Conservation (phyloP, 225 moss, liverwort and hornwort genomes). For the Climacium dendroides region DNA sequence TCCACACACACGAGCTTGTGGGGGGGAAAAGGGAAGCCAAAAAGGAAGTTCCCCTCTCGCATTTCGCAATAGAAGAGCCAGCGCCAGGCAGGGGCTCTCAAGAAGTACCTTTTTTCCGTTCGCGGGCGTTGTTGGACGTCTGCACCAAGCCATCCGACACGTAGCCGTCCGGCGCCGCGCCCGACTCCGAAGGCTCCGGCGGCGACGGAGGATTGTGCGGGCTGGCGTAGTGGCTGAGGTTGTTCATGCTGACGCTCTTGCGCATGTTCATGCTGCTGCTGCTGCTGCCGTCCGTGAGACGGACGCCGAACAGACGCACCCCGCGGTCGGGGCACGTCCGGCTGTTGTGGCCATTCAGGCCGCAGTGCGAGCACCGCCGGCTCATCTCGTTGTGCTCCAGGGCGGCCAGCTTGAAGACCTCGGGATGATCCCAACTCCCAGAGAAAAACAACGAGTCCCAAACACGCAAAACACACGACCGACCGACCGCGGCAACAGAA, state of each 20-base stretch:
- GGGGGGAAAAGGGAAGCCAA: not conserved
- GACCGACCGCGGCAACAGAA: not conserved
- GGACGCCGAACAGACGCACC: constrained; percentile 83
- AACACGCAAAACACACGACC: not conserved
- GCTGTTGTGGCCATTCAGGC: constrained; percentile 95
- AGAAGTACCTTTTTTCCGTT: constrained; percentile 78
- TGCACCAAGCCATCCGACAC: constrained; percentile 97
- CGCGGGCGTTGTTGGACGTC: constrained; percentile 91
- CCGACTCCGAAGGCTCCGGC: constrained; percentile 81
- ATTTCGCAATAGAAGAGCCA: not conserved
- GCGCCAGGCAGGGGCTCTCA: not conserved
- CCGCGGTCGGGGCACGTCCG: constrained; percentile 98
- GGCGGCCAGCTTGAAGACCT: constrained; percentile 36
- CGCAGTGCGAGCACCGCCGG: constrained; percentile 97
- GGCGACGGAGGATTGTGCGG: constrained; percentile 67
- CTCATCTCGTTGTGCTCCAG: constrained; percentile 97
- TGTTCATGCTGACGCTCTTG: constrained; percentile 94
- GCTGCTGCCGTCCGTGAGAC: constrained; percentile 55
- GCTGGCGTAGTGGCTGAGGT: constrained; percentile 77
- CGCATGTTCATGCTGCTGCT: constrained; percentile 50
- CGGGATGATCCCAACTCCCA: not conserved
- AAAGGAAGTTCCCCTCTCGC: not conserved
- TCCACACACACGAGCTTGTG: not conserved
- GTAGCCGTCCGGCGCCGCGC: constrained; percentile 74
- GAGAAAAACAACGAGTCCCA: not conserved